Percentiles rank a stretch among this genome's conserved stretches.
Evolutionary conservation across 1,139 yeast species (phyloP).

Genomic region (Kodamaea alishanica): DNA sequence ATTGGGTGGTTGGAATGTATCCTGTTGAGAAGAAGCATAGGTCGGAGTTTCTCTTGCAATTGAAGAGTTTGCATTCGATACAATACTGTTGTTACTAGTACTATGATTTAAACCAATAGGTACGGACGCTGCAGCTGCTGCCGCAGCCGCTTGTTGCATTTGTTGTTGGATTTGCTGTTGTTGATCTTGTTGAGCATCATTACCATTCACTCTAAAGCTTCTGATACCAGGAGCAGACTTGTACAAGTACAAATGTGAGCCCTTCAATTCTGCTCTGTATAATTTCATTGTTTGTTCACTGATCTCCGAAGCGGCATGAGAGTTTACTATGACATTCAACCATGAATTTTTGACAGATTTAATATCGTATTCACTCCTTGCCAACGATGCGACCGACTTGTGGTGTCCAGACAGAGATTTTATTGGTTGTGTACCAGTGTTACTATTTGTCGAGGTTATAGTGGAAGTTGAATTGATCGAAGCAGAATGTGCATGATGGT

Average conservation of each 20-base stretch:
- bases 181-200: conserved; percentile 5
- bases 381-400: conserved; percentile 19
- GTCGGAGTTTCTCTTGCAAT: conserved; percentile 3
- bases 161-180: conserved; percentile 1
- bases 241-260: conserved; percentile 56
- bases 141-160: background rate
- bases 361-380: conserved; percentile 34
- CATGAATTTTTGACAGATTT: conserved; percentile 36
- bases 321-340: conserved; percentile 40
- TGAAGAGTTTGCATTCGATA: background rate
- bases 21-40: conserved; percentile 1
- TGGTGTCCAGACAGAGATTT: background rate
- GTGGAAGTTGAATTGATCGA: conserved; percentile 8
- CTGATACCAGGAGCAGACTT: conserved; percentile 52
- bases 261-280: conserved; percentile 61
- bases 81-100: conserved; percentile 3
- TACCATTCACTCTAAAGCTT: conserved; percentile 30
- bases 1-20: conserved; percentile 4
- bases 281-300: conserved; percentile 41
- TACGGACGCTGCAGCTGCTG: background rate
- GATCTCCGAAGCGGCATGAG: conserved; percentile 31
- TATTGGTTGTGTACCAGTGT: no score
- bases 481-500: conserved; percentile 2
- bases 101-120: conserved; percentile 1
- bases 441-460: no score